Evolutionary conservation across 345 rosid genomes (phyloP).

Genomic region (Brassica rapa): DNA sequence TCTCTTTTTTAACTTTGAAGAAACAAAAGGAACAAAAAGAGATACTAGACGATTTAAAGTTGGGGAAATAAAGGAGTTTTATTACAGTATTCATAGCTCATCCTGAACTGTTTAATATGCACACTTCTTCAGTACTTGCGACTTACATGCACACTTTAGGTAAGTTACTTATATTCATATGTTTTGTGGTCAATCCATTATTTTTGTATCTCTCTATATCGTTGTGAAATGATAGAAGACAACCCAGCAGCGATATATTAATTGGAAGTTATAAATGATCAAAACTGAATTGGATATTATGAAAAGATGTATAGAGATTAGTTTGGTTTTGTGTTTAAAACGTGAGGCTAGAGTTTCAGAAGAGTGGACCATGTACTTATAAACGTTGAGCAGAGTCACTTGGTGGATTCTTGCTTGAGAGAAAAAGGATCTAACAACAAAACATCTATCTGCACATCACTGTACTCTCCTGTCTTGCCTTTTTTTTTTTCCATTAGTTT

Average conservation of each 20-base stretch:
- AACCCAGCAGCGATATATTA: neutral
- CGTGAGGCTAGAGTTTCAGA: slow-evolving; percentile 13
- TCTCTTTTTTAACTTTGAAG: too few relatives aligned
- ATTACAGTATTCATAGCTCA: neutral
- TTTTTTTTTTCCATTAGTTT: slow-evolving; percentile 9
- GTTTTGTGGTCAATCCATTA: neutral
- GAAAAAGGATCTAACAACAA: slow-evolving; percentile 22
- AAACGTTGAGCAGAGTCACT: slow-evolving; percentile 28
- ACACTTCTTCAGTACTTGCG: neutral
- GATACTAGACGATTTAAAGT: too few relatives aligned
- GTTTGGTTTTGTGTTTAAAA: neutral
- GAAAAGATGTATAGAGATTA: neutral
- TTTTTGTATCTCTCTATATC: neutral
- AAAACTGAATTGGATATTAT: neutral
- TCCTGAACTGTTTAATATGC: neutral
- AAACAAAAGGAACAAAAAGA: too few relatives aligned
- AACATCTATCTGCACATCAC: slow-evolving; percentile 40
- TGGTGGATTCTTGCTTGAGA: slow-evolving; percentile 14
- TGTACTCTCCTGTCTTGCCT: slow-evolving; percentile 21
- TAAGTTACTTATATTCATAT: neutral
- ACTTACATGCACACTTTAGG: neutral
- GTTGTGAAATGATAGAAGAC: slow-evolving; percentile 11
- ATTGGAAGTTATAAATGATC: slow-evolving; percentile 3
- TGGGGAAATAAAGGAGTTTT: too few relatives aligned
- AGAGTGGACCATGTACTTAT: slow-evolving; percentile 29